Evolutionary conservation across 2,329 filamentous ascomycete species (phyloP), one percentile per base, ranked within the genome.

Genomic region (Ceratocystis ficicola): DNA sequence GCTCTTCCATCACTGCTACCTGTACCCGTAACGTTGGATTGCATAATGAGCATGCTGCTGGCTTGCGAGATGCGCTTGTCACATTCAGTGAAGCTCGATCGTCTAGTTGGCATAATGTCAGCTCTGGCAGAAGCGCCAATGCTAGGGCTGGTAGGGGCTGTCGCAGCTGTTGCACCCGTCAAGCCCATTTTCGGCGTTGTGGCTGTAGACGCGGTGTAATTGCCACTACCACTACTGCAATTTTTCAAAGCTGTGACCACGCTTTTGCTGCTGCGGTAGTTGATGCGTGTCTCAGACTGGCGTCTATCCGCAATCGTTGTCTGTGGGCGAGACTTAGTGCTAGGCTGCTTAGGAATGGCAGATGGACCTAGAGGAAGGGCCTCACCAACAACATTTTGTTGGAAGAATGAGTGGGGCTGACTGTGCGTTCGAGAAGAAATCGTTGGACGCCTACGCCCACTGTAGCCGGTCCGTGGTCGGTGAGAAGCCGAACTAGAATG

Each of bases 21-120:
- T 64, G 77, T 74, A 72, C 77, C 80, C 68, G 77, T 79, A 67
- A 77, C 76, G 71, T 84, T 84, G 68, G 81, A 81, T 75, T 85
- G 81, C 65, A 84, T 77, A 59, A 85, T 76, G 64, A 86, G 75
- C 71, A 84, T 74, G 72, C 80, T 84, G 71, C 81, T 84, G 63
- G 82, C 84, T 72, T 80, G 84, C 70, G 82, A 85, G 65, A 86
- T 73, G 68, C 82, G 77, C 72, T 82, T 83, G 60, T 82, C 81
- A 69, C 85, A 83, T 65, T 86, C 83, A 70, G 78, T 81, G 69
- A 86, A 84, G 74, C 81, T 84, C 65, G 84, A 77, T 68, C 81
- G 78, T 75, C 85, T 85, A 60, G 75, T 75, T 71, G 80, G 83
- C 62, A 55, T 65, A 10, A 20, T 41, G 5, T 28, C 25, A 8